Percentiles rank a stretch among this genome's conserved stretches.
Conservation (phyloP, 2,329 filamentous ascomycete species). For the Leptographium procerum region DNA sequence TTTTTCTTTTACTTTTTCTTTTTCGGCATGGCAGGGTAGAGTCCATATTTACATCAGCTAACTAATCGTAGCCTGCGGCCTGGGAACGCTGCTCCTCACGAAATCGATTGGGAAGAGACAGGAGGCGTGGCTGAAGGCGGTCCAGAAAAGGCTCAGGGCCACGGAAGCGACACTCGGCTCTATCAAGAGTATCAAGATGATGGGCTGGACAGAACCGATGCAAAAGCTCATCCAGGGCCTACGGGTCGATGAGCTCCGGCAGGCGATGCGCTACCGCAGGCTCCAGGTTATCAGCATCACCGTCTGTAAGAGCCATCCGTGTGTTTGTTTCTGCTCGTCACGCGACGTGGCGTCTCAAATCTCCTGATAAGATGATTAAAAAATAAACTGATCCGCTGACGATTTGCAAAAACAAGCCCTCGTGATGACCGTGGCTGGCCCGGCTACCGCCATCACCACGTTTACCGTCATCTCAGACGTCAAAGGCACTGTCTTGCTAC, state of each 20-base stretch:
- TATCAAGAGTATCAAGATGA: conserved; percentile 2
- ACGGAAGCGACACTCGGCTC: neutral
- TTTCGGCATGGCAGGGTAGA: neutral
- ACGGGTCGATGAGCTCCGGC: neutral
- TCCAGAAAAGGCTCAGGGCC: neutral
- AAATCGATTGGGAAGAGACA: neutral
- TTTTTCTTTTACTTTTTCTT: too few relatives aligned
- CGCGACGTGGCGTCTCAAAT: too few relatives aligned
- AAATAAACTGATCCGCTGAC: neutral
- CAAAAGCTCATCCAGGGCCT: neutral
- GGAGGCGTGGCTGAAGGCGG: neutral
- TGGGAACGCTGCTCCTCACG: neutral
- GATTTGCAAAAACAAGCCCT: neutral
- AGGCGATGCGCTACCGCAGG: neutral
- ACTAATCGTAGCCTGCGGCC: neutral
- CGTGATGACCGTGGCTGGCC: neutral
- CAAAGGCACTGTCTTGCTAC: neutral
- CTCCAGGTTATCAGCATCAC: neutral
- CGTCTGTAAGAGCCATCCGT: neutral
- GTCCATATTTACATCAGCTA: neutral
- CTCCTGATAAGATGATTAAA: neutral
- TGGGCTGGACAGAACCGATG: neutral
- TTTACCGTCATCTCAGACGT: neutral
- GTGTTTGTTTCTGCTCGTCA: neutral
- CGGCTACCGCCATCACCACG: neutral